Base-by-base conservation (phyloP, 805 yeast genomes). In the Saccharomycopsis babjevae region DNA sequence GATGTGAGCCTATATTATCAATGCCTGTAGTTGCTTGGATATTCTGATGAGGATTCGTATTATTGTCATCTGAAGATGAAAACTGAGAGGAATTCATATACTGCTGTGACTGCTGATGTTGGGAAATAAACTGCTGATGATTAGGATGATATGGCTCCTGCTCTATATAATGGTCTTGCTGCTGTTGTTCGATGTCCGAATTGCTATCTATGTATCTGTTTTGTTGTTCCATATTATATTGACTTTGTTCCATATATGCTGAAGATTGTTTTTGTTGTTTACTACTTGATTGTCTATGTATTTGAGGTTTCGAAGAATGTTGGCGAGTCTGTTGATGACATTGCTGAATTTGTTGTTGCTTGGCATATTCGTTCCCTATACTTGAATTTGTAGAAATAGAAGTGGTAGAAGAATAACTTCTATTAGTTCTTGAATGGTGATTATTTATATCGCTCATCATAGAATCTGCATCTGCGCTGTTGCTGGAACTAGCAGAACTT, bases 61-160 rank as follows among this genome's bases (percentile, higher is more conserved):
- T 39, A 56, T 39, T 39, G 18, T 42, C 50, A 18, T 42, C 50
- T 5, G 25, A 18, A 20, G 20, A 42, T 18, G 38, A 25, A 66
- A 54, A 69, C 22, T 58, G 56, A 11, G 38, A 22, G n/a, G 40
- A 36, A 10, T 34, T 39, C 50, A 50, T 52, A 11, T 58, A 28
- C 16, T 40, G 50, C 15, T 22, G 54, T 22, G 43, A 34, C 30
- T n/a, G 57, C 11, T 36, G 42, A 20, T 39, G 57, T 25, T 25
- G 59, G 50, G 18, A 15, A 20, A 16, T 10, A 28, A 8, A 50
- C 34, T 22, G 20, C 30, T 54, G 57, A 15, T 52, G 58, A 18
- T 46, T 54, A 18, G 42, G 57, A n/a, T 22, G 16, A 36, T 42
- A 22, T 42, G 43, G 60, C 10, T 54, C 52, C 52, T 43, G 57